Base-by-base conservation (phyloP, 1,284 basidiomycete genomes). In the Naganishia sp. region DNA sequence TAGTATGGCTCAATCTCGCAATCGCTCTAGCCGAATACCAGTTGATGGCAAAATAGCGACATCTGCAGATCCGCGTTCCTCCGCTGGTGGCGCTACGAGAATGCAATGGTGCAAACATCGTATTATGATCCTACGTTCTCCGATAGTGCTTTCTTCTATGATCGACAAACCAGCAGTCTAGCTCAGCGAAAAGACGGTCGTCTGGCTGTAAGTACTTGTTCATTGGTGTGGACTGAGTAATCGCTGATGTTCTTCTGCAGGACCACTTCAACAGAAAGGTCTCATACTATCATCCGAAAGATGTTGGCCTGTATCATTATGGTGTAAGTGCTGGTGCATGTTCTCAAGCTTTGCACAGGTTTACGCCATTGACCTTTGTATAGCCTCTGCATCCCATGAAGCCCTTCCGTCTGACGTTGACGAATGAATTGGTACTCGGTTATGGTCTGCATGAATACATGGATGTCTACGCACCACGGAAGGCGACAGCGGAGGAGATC, bases 331-430 rank as follows among this genome's bases (percentile, higher is more conserved):
- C 18, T 18, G 15, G 31, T 16, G 31, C 5, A 7, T 31, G 2
- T 18, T 21, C 36, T 18, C 9, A 23, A 28, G 52, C 23, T 50
- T 13, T n/a, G 15, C 44, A 25, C 16, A 6, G 15, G 53, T 48
- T 55, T 13, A 39, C 23, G 13, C 59, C 6, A 39, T 44, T 43
- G 33, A 23, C 46, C 31, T 23, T 23, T 25, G 4, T 52, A 28
- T 76, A 94, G 90, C 93, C 97, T 85, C 85, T 90, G 53, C 95
- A 99, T 82, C 96, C 95, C 2, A 99, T 99, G 95, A 96, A 98
- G 76, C 95, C 95, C 1, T 93, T 97, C 70, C 86, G 96, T 16
- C 81, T 99, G 11, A 94, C 94, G 3, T 80, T 99, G 56, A 98
- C 95, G 7, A 99, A 99, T 74, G 88, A 93, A 6, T 85, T 99